A percentile compares a stretch with the other conserved stretches of the same genome.
Evolutionary conservation across 306 rosid species (phyloP).

Genomic region (Malus asiatica): DNA sequence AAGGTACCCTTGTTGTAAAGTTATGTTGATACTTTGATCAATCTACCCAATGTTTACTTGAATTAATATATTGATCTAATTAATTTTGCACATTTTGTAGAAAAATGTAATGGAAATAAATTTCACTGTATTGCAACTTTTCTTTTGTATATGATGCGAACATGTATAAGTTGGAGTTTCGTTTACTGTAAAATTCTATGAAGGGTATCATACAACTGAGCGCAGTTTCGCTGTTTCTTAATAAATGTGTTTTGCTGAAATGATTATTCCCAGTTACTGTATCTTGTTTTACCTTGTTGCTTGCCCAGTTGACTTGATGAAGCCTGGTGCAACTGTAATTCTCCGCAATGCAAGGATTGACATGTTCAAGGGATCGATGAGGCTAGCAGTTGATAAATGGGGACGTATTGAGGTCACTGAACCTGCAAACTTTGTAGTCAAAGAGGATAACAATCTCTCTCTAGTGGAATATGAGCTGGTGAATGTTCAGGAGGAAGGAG

Average conservation of each 20-base stretch:
- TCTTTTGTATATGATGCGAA: background rate
- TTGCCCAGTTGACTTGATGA: slow-evolving; percentile 42
- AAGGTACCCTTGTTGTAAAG: background rate
- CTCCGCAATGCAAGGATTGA: slow-evolving; percentile 57
- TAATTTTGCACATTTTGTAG: background rate
- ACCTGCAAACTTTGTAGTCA: slow-evolving; percentile 38
- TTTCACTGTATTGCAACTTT: background rate
- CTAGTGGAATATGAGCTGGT: slow-evolving; percentile 52
- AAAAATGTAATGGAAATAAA: background rate
- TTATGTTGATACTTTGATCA: no score
- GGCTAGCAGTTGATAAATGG: slow-evolving; percentile 69
- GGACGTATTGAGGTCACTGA: slow-evolving; percentile 55
- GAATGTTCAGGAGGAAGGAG: slow-evolving; percentile 40
- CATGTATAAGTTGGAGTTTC: background rate
- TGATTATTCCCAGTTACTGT: background rate
- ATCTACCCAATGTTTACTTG: background rate
- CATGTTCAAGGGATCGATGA: slow-evolving; percentile 73
- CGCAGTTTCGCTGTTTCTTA: background rate
- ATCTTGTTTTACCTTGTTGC: background rate
- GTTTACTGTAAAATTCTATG: background rate
- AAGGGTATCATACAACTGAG: background rate
- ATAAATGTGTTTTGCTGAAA: background rate
- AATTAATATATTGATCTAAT: background rate
- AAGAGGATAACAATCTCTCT: slow-evolving; percentile 63
- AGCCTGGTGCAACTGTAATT: slow-evolving; percentile 41